Evolutionary conservation across 23 red algal genomes (phyloP).

Genomic region (Pyropia yezoensis): DNA sequence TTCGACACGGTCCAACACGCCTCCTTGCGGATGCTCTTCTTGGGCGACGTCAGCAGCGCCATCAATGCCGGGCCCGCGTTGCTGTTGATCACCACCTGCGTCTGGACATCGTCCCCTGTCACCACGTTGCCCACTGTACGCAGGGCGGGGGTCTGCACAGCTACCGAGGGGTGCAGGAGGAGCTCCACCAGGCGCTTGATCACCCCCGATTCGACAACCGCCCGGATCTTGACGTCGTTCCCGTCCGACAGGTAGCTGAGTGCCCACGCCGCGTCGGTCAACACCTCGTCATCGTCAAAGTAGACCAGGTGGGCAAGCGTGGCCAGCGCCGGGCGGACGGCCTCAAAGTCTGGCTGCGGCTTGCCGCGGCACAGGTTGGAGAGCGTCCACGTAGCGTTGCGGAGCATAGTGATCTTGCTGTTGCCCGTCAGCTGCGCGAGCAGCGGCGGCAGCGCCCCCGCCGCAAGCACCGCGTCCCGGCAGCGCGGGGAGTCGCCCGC

Average conservation of each 20-base stretch:
- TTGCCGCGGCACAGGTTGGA: conserved; percentile 93
- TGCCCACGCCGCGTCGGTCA: conserved; percentile 91
- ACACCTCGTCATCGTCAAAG: conserved; percentile 76
- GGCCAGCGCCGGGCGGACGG: conserved; percentile 63
- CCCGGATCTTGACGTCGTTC: conserved; percentile 60
- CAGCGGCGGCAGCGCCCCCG: conserved; percentile 72
- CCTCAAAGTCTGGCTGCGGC: conserved; percentile 61
- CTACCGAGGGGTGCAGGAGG: conserved; percentile 55
- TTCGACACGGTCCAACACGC: conserved; percentile 96
- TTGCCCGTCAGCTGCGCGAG: conserved; percentile 52
- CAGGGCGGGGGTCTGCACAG: conserved; percentile 72
- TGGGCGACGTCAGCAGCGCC: conserved; percentile 65
- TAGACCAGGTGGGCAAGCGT: conserved; percentile 72
- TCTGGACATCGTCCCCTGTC: conserved; percentile 84
- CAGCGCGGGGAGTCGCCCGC: conserved; percentile 79
- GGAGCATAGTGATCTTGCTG: conserved; percentile 74
- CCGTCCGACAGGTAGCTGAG: conserved; percentile 85
- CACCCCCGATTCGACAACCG: conserved; percentile 78
- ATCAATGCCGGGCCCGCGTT: conserved; percentile 58
- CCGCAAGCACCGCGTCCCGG: conserved; percentile 76
- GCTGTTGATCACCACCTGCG: conserved; percentile 86
- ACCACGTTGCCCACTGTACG: conserved; percentile 94
- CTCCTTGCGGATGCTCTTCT: conserved; percentile 93
- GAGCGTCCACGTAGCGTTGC: conserved; percentile 88
- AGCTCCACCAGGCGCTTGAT: conserved; percentile 82